Base-by-base conservation (phyloP, 352 stramenopile genomes). In the Pythium insidiosum region DNA sequence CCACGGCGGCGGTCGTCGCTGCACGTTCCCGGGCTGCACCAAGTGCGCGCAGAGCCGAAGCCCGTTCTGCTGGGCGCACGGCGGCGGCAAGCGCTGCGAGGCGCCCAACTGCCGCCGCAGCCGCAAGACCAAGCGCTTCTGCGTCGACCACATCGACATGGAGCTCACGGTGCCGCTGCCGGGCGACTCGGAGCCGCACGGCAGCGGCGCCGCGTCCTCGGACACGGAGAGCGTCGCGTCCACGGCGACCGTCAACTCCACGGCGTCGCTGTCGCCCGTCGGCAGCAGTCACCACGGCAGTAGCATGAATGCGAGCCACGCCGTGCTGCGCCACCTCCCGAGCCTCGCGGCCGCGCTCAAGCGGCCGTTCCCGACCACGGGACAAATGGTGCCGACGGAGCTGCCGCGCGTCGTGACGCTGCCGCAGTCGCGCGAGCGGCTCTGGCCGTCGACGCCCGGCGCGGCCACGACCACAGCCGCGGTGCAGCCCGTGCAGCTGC, bases 31-130 rank as follows among this genome's bases (percentile, higher is more conserved):
- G 6, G 72, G 61, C 1, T 90, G 77, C 46, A 80, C 65, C 39
- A 86, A 82, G 58, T 84, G 74, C 20, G 77, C 77, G 5, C 77
- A 90, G 55, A 88, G 74, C 50, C 70, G 77, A 18, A 83, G 75
- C 25, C 71, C 70, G 4, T 80, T 83, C 46, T 89, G 76, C 50
- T 87, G 74, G 65, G 74, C 70, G 5, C 76, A 89, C 28, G 76
- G 76, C 5, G 76, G 76, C 26, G 77, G 77, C 35, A 80, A 83
- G 35, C 73, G 73, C n/a, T 89, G 77, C 29, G 73, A 87, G 31
- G 63, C 59, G 13, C 66, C 66, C 4, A 73, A 77, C 37, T 90
- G 77, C 50, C 71, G 66, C 15, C 74, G 72, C 4, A 85, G 69
- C 18, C 73, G 71, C 46, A 88, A 88, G 56, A 88, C 75, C 22